Percentiles rank a stretch among this genome's conserved stretches.
Evolutionary conservation across 345 rosid species (phyloP).

Genomic region (Populus alba): DNA sequence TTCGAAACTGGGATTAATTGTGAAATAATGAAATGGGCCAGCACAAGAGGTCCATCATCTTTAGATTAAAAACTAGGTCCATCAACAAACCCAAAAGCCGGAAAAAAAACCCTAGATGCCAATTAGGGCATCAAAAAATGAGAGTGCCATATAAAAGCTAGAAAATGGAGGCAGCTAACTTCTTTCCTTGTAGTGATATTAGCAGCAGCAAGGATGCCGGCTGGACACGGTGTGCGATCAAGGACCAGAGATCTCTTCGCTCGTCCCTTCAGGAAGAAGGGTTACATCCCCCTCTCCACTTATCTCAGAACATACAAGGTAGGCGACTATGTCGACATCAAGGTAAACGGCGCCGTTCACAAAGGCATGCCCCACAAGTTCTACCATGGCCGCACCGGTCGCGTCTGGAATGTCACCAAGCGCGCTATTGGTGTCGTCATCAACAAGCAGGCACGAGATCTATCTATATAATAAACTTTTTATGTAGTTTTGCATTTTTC

Average conservation of each 20-base stretch:
- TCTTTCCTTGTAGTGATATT: not conserved
- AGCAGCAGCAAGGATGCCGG: slow-evolving; percentile 42
- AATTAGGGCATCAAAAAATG: not conserved
- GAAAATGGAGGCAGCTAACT: not conserved
- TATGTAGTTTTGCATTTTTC: not conserved
- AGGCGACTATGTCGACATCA: slow-evolving; percentile 31
- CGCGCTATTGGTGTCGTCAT: slow-evolving; percentile 70
- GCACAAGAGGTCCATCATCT: not conserved
- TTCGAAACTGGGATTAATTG: not conserved
- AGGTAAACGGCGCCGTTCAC: slow-evolving; percentile 25
- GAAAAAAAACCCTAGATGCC: not conserved
- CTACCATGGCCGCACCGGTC: slow-evolving; percentile 73
- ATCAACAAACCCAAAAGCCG: too few relatives aligned
- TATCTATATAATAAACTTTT: not conserved
- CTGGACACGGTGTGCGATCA: slow-evolving; percentile 60
- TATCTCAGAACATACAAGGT: slow-evolving; percentile 57
- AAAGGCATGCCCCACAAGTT: slow-evolving; percentile 76
- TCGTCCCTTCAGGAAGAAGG: slow-evolving; percentile 65
- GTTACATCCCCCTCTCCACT: slow-evolving; percentile 57
- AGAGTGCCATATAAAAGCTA: not conserved
- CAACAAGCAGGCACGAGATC: slow-evolving; percentile 52
- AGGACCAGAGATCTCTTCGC: slow-evolving; percentile 61
- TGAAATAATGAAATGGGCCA: not conserved
- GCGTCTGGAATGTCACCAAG: slow-evolving; percentile 68
- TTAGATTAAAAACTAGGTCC: not conserved